Evolutionary conservation across 805 yeast genomes (phyloP), one percentile per base, ranked within the genome.

Genomic region (Spathaspora girioi): DNA sequence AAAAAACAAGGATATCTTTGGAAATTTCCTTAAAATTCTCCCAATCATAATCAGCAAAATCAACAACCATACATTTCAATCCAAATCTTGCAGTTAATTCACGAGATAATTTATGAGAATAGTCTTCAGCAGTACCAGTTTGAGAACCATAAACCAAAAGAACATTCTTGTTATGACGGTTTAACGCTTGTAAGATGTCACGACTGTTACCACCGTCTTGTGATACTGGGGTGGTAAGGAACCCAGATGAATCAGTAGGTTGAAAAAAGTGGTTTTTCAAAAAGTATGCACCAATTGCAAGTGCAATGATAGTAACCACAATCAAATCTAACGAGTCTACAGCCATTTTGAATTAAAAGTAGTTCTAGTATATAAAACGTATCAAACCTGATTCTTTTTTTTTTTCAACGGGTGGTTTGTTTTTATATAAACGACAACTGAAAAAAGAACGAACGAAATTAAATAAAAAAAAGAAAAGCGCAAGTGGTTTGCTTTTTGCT

Each of bases 51-150:
- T 89, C 93, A 43, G 92, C 96, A 48, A 91, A 78, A 68, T 93
- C 98, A 8, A 86, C 94, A 52, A 86, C 82, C 86, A 94, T 82
- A 2, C 93, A 83, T 56, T 84, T 82, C 59, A 94, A 77, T 44
- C 92, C 89, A 65, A 87, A 92, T 66, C 86, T 81, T 26, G 96
- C 76, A 59, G 84, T 82, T 61, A 93, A 82, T 66, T 94, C 99
- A 65, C 92, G 91, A 46, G 96, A 83, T 59, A 91, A 84, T 65
- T 93, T 89, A 59, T 86, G 81, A 17, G 97, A 96, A 62, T 91
- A 93, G 64, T 94, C 99, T 71, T 94, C 99, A 43, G 98, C 97
- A 15, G 99, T 94, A 56, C 99, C 99, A 5, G 99, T 94, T 71
- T 94, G 99, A 12, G 98, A 92, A 15, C 97, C 98, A 66, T 80